phyloP scores from a whole-genome alignment of 192 early-diverging fungal species.

The Mortierella alpina region DNA sequence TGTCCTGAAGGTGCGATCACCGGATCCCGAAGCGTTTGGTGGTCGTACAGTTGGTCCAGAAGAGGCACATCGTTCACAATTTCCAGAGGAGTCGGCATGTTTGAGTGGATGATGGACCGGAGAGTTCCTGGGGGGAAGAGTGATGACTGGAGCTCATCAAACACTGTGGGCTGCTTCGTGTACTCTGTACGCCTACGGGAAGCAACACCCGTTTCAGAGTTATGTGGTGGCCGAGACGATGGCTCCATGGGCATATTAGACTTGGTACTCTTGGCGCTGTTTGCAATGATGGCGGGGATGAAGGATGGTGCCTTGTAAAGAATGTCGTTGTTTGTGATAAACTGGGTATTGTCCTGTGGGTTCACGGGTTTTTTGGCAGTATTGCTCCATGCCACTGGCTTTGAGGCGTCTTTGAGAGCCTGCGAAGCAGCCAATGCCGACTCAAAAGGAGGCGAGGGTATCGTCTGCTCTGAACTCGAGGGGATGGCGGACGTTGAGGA shows the following conservation, averaged over 20 bases:
- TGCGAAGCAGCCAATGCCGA: too few relatives aligned
- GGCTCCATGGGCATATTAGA: slow-evolving; percentile 14
- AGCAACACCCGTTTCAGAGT: slow-evolving; percentile 5
- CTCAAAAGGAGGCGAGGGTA: not conserved
- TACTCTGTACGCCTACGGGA: slow-evolving; percentile 15
- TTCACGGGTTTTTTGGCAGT: not conserved
- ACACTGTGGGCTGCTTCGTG: slow-evolving; percentile 19
- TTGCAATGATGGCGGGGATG: not conserved
- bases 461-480: not conserved
- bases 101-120: slow-evolving; percentile 31
- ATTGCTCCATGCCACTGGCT: not conserved
- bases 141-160: slow-evolving; percentile 51
- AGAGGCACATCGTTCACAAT: slow-evolving; percentile 44
- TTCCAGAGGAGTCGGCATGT: slow-evolving; percentile 34
- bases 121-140: slow-evolving; percentile 52
- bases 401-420: too few relatives aligned
- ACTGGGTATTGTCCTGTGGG: slow-evolving; percentile 13
- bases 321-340: slow-evolving; percentile 29
- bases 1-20: slow-evolving; percentile 14
- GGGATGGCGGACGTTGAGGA: slow-evolving; percentile 10
- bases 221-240: slow-evolving; percentile 4
- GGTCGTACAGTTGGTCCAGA: slow-evolving; percentile 35
- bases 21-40: slow-evolving; percentile 21
- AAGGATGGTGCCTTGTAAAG: slow-evolving; percentile 28
- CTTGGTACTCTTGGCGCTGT: slow-evolving; percentile 3